A percentile compares a stretch with the other conserved stretches of the same genome.
Conservation (phyloP, 2,329 filamentous ascomycete genomes). For the Ophiostoma pallidulum region DNA sequence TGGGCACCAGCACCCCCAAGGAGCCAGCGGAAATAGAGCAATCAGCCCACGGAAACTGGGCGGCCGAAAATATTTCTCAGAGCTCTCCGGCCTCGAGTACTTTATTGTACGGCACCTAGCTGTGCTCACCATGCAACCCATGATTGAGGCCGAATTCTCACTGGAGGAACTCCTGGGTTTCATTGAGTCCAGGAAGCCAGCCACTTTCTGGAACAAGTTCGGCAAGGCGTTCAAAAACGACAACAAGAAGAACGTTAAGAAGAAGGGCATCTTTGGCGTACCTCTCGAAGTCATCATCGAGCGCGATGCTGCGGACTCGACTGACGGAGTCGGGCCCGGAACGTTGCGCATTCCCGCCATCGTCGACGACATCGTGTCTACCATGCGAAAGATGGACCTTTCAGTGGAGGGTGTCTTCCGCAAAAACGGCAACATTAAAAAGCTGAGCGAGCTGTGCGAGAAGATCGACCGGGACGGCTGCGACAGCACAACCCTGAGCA, state of each 20-base stretch:
- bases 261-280: constrained; percentile 90
- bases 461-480: constrained; percentile 78
- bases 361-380: constrained; percentile 86
- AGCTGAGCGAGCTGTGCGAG: constrained; percentile 76
- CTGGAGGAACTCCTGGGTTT: constrained; percentile 85
- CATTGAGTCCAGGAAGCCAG: constrained; percentile 80
- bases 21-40: background rate
- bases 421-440: constrained; percentile 98
- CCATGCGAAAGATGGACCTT: constrained; percentile 98
- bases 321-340: constrained; percentile 87
- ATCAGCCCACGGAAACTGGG: constrained; percentile 20
- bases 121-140: constrained; percentile 86
- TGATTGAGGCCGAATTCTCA: constrained; percentile 84
- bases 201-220: constrained; percentile 97
- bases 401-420: constrained; percentile 97
- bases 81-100: constrained; percentile 89
- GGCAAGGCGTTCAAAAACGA: constrained; percentile 93
- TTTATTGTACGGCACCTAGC: constrained; percentile 95
- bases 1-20: too few relatives aligned
- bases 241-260: constrained; percentile 66
- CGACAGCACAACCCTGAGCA: constrained; percentile 74
- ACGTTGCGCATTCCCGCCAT: constrained; percentile 85
- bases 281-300: constrained; percentile 83
- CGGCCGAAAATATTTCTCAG: constrained; percentile 83
- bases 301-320: constrained; percentile 92